Percentiles rank a stretch among this genome's conserved stretches.
These are phyloP conservation scores for Penicillium hordei DNA, from an alignment of 2,329 filamentous ascomycete genomes.

Conservation along the genomic window DNA sequence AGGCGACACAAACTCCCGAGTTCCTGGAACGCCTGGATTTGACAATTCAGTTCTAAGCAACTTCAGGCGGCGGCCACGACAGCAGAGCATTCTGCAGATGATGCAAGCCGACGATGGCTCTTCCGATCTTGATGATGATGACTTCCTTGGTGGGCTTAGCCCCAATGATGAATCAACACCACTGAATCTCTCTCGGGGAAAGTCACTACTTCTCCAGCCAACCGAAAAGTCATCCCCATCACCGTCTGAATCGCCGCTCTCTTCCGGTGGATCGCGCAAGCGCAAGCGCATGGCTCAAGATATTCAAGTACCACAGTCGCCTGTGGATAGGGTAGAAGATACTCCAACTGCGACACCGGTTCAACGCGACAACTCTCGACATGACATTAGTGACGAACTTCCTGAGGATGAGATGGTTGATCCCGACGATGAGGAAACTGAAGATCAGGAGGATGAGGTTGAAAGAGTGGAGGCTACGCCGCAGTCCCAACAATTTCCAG, in stretches of 20 bases:
- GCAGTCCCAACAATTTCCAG: slow-evolving; percentile 16
- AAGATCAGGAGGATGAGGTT: neutral
- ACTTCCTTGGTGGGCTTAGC: slow-evolving; percentile 45
- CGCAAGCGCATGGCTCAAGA: slow-evolving; percentile 34
- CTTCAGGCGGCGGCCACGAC: slow-evolving; percentile 45
- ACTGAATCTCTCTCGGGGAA: slow-evolving; percentile 37
- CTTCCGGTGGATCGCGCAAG: slow-evolving; percentile 37
- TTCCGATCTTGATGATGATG: slow-evolving; percentile 40
- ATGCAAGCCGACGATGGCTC: slow-evolving; percentile 45
- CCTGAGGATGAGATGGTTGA: slow-evolving; percentile 2
- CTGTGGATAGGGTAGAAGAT: slow-evolving; percentile 19
- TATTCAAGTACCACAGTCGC: slow-evolving; percentile 28
- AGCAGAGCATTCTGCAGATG: slow-evolving; percentile 48
- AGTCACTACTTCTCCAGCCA: slow-evolving; percentile 29
- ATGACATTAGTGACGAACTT: neutral
- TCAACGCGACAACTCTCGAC: neutral
- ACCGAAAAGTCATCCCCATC: slow-evolving; percentile 20
- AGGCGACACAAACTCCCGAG: slow-evolving; percentile 36
- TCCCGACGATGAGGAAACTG: neutral
- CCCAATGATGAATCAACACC: slow-evolving; percentile 49
- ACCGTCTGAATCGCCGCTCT: slow-evolving; percentile 27
- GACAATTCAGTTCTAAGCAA: slow-evolving; percentile 47
- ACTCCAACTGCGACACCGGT: slow-evolving; percentile 20
- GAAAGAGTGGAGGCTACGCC: slow-evolving; percentile 8
- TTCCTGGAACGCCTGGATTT: slow-evolving; percentile 43